A percentile compares a stretch with the other conserved stretches of the same genome.
Conservation (phyloP, 805 yeast species). For the Lachancea sp. region DNA sequence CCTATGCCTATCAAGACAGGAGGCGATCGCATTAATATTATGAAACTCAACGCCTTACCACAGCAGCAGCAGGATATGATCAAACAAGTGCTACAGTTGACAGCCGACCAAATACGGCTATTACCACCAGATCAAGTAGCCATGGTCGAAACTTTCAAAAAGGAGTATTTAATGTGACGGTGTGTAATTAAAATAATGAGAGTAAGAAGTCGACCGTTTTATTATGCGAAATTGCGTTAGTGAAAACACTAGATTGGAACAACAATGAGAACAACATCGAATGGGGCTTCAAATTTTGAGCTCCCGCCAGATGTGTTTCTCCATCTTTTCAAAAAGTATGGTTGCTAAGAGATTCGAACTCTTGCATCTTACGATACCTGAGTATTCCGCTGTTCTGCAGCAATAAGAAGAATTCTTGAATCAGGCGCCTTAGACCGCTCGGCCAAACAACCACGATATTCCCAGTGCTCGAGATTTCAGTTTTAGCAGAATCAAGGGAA, state of each 20-base stretch:
- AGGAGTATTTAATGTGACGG: slow-evolving; percentile 7
- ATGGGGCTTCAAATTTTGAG: too few species aligned
- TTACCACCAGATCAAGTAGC: slow-evolving; percentile 8
- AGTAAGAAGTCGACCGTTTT: not conserved
- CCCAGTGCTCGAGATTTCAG: too few species aligned
- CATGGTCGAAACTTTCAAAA: slow-evolving; percentile 11
- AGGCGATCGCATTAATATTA: slow-evolving; percentile 41
- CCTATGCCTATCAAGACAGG: slow-evolving; percentile 14
- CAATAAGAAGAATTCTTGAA: slow-evolving; percentile 25
- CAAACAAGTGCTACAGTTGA: slow-evolving; percentile 12
- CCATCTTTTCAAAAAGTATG: slow-evolving; percentile 16
- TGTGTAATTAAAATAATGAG: not conserved
- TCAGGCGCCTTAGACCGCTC: slow-evolving; percentile 36
- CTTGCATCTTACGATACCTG: slow-evolving; percentile 34
- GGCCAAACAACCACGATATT: slow-evolving; percentile 35
- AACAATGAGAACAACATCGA: not conserved
- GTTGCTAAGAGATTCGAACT: slow-evolving; percentile 34
- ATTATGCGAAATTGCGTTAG: not conserved
- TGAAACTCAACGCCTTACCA: slow-evolving; percentile 45
- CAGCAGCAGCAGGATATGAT: slow-evolving; percentile 53
- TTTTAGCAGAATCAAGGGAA: too few species aligned
- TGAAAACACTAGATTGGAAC: not conserved
- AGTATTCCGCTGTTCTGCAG: slow-evolving; percentile 18
- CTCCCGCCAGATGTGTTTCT: too few species aligned
- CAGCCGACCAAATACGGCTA: slow-evolving; percentile 9